Conservation (phyloP, 73 alveolate genomes). For the Paramecium biaurelia region DNA sequence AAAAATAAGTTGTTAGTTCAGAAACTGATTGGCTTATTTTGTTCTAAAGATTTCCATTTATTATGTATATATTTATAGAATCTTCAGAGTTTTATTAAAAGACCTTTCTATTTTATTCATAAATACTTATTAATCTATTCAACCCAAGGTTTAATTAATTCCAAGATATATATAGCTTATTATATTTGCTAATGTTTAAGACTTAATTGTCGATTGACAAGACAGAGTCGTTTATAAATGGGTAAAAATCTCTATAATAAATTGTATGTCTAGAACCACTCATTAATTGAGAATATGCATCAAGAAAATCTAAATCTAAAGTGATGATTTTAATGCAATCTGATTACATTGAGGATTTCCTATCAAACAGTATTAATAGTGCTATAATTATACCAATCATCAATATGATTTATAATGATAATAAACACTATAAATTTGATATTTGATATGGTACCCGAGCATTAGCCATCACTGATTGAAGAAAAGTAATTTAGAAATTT, state of each 20-base stretch:
- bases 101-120: neutral
- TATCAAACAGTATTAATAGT: neutral
- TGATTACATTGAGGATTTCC: neutral
- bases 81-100: neutral
- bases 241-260: neutral
- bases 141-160: neutral
- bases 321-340: neutral
- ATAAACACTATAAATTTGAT: neutral
- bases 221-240: neutral
- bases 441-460: neutral
- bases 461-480: neutral
- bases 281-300: neutral
- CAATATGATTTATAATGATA: neutral
- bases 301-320: slow-evolving; percentile 10
- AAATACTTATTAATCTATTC: neutral
- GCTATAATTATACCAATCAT: neutral
- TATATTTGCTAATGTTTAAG: neutral
- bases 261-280: neutral
- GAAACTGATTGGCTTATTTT: neutral
- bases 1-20: neutral
- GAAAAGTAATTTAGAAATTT: neutral
- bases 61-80: neutral
- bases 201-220: neutral
- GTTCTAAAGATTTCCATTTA: neutral
- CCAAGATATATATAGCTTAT: neutral